phyloP scores from a whole-genome alignment of 192 early-diverging fungal genomes.

The Gorgonomyces haynaldii region DNA sequence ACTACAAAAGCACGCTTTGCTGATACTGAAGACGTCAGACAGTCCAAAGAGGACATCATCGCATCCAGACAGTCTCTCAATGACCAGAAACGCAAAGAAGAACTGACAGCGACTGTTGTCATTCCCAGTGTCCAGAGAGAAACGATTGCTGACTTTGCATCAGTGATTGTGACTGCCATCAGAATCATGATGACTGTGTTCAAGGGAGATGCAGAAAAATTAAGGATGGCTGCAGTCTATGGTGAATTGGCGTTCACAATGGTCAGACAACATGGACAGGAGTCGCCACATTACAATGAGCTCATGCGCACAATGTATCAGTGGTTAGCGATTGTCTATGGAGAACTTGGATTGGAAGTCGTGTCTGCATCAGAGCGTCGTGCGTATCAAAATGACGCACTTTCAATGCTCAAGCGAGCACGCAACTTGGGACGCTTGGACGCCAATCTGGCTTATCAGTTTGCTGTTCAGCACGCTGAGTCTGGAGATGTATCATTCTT shows the following conservation, averaged over 20 bases:
- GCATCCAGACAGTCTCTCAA: background rate
- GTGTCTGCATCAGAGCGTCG: slow-evolving; percentile 9
- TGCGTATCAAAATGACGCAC: slow-evolving; percentile 18
- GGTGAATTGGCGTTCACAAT: slow-evolving; percentile 29
- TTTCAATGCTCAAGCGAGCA: slow-evolving; percentile 13
- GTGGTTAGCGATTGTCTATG: slow-evolving; percentile 28
- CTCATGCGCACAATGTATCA: slow-evolving; percentile 12
- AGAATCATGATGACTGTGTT: slow-evolving; percentile 14
- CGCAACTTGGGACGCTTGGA: slow-evolving; percentile 2
- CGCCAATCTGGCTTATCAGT: slow-evolving; percentile 28
- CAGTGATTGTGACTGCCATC: slow-evolving; percentile 26
- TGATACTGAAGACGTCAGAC: background rate
- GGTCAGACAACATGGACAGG: slow-evolving; percentile 15
- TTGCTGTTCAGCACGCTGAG: slow-evolving; percentile 33
- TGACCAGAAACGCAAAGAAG: background rate
- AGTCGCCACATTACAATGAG: slow-evolving; percentile 8
- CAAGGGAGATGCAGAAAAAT: slow-evolving; percentile 22
- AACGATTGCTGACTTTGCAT: slow-evolving; percentile 29
- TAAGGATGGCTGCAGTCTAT: slow-evolving; percentile 22
- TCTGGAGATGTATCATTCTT: slow-evolving; percentile 28
- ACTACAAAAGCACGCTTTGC: background rate
- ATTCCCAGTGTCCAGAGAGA: slow-evolving; percentile 27
- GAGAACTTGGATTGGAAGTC: slow-evolving; percentile 33
- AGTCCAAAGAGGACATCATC: background rate
- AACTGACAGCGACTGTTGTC: slow-evolving; percentile 1